A percentile compares a stretch with the other conserved stretches of the same genome.
Evolutionary conservation across 176 grass and related monocot genomes (phyloP).

Genomic region (Urochloa ruziziensis): DNA sequence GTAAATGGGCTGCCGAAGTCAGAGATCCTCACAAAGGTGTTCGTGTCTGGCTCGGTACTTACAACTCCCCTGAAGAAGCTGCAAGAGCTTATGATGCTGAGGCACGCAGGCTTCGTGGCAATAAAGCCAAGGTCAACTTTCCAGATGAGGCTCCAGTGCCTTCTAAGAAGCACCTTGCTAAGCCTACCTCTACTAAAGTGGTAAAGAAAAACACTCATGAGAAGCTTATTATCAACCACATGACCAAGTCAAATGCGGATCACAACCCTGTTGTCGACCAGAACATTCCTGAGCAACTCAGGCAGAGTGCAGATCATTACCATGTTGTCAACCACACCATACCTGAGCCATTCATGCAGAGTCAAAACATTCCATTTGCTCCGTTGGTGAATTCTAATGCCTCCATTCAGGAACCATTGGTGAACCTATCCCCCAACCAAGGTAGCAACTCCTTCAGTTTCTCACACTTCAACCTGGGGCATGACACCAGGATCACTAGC

Average conservation of each 20-base stretch:
- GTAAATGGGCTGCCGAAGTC: slow-evolving; percentile 99
- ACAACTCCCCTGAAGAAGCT: slow-evolving; percentile 77
- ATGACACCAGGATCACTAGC: slow-evolving; percentile 31
- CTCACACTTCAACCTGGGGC: slow-evolving; percentile 38
- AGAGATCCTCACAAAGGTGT: slow-evolving; percentile 28
- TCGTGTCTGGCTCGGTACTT: slow-evolving; percentile 95
- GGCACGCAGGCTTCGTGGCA: slow-evolving; percentile 83
- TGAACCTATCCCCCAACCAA: too few species aligned
- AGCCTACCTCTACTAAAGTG: background rate
- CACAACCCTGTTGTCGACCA: slow-evolving; percentile 28
- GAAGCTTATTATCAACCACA: slow-evolving; percentile 30
- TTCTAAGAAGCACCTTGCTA: slow-evolving; percentile 21
- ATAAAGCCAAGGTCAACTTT: slow-evolving; percentile 97
- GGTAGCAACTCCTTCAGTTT: slow-evolving; percentile 50
- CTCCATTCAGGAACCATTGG: slow-evolving; percentile 18
- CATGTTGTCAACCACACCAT: slow-evolving; percentile 22
- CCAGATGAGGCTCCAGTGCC: slow-evolving; percentile 39
- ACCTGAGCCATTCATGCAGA: slow-evolving; percentile 35
- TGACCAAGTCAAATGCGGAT: slow-evolving; percentile 26
- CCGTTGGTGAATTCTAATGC: slow-evolving; percentile 3
- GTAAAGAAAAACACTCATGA: background rate
- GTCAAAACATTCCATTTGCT: slow-evolving; percentile 23
- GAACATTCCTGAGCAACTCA: slow-evolving; percentile 28
- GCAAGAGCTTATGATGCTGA: too few species aligned
- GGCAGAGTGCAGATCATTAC: slow-evolving; percentile 21